Conservation (phyloP, 805 yeast species). For the Barnettozyma salicaria region DNA sequence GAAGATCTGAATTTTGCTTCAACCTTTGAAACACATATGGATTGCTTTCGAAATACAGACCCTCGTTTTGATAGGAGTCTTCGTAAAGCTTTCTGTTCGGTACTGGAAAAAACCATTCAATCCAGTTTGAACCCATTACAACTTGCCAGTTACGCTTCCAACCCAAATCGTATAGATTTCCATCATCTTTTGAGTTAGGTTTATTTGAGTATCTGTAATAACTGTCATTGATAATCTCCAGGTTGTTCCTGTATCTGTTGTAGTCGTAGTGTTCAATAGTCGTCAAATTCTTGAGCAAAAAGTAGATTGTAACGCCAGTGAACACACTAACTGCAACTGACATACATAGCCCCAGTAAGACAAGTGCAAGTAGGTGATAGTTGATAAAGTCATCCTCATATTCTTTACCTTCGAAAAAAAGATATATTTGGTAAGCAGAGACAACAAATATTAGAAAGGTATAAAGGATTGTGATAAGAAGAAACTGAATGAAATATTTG, state of each 20-base stretch:
- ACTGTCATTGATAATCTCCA: conserved; percentile 30
- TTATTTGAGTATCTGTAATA: conserved; percentile 34
- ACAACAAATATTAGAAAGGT: conserved; percentile 36
- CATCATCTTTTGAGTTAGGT: conserved; percentile 40
- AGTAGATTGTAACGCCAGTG: conserved; percentile 49
- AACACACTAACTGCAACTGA: conserved; percentile 54
- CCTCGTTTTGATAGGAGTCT: conserved; percentile 33
- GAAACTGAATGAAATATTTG: conserved; percentile 71
- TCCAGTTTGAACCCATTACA: conserved; percentile 65
- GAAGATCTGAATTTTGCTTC: conserved; percentile 37
- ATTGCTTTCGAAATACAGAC: conserved; percentile 47
- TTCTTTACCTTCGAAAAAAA: conserved; percentile 39
- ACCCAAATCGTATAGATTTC: conserved; percentile 78
- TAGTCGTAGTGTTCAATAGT: conserved; percentile 72
- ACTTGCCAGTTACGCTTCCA: conserved; percentile 50
- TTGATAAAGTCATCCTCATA: conserved; percentile 42
- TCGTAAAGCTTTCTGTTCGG: conserved; percentile 23
- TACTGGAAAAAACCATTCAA: conserved; percentile 70
- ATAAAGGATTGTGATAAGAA: conserved; percentile 48
- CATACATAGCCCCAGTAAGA: conserved; percentile 47
- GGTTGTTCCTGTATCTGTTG: conserved; percentile 40
- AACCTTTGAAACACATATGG: conserved; percentile 37
- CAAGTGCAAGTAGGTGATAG: conserved; percentile 54
- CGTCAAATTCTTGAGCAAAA: conserved; percentile 60
- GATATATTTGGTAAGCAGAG: conserved; percentile 38